Percentiles rank a stretch among this genome's conserved stretches.
Evolutionary conservation across 768 basidiomycete species (phyloP).

Genomic region (Lepiota brunneoincarnata): DNA sequence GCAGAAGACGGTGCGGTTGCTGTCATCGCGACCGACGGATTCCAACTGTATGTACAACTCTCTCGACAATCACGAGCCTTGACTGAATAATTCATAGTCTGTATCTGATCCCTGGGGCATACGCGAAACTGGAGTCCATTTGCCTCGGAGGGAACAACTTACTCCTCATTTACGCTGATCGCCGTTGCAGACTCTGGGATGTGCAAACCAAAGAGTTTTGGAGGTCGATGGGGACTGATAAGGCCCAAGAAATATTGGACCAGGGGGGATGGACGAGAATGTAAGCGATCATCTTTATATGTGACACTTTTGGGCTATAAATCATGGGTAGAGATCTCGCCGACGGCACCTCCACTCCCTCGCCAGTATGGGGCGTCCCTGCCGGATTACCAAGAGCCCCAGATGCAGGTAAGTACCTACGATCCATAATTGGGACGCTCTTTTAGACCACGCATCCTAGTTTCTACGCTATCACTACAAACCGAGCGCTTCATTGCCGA

Average conservation of each 20-base stretch:
- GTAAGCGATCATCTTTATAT: slow-evolving; percentile 38
- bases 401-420: slow-evolving; percentile 21
- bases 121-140: slow-evolving; percentile 59
- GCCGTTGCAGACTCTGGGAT: slow-evolving; percentile 86
- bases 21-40: slow-evolving; percentile 68
- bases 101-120: slow-evolving; percentile 79
- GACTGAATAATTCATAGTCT: slow-evolving; percentile 42
- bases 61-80: background rate
- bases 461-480: slow-evolving; percentile 46
- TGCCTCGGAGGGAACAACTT: slow-evolving; percentile 70
- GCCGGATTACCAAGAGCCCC: slow-evolving; percentile 13
- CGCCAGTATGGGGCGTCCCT: slow-evolving; percentile 24
- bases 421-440: background rate
- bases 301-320: background rate
- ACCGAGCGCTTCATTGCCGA: slow-evolving; percentile 51
- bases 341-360: slow-evolving; percentile 17
- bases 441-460: slow-evolving; percentile 25
- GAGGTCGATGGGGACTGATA: slow-evolving; percentile 74
- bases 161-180: slow-evolving; percentile 72
- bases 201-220: slow-evolving; percentile 78
- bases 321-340: slow-evolving; percentile 18
- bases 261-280: slow-evolving; percentile 74
- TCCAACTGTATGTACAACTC: slow-evolving; percentile 64
- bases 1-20: slow-evolving; percentile 81
- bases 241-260: slow-evolving; percentile 69